phyloP scores from a whole-genome alignment of 176 grass and related monocot genomes.

The Rhynchospora pubera region DNA sequence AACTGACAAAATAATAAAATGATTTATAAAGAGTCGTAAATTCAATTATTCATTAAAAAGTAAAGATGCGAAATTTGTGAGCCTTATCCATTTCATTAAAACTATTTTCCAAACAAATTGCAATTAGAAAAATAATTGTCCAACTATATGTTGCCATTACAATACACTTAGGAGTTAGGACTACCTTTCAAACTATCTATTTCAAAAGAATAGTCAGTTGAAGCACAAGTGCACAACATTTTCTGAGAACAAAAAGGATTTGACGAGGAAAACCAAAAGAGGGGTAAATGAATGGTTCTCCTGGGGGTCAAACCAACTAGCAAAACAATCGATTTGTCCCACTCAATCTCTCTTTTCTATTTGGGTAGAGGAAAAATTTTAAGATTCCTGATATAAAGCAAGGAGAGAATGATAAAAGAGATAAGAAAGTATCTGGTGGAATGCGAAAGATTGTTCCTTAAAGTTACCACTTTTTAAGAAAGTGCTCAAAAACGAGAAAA shows the following conservation, averaged over 20 bases:
- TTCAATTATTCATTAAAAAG: background rate
- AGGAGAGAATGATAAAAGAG: constrained; percentile 19
- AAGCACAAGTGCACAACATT: background rate
- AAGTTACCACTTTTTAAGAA: constrained; percentile 15
- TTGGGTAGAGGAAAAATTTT: background rate
- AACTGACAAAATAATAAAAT: background rate
- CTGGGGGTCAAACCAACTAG: background rate
- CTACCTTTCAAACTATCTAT: background rate
- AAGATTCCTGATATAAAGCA: constrained; percentile 27
- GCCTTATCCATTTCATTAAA: background rate
- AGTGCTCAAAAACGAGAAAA: constrained; percentile 4
- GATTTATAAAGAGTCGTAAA: background rate
- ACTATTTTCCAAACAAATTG: background rate
- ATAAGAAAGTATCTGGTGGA: background rate
- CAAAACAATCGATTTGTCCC: constrained; percentile 16
- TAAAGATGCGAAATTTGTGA: background rate
- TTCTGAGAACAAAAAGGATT: background rate
- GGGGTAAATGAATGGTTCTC: background rate
- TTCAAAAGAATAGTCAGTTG: background rate
- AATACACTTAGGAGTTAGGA: background rate
- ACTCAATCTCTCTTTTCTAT: constrained; percentile 4
- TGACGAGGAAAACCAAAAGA: background rate
- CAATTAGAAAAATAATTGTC: background rate
- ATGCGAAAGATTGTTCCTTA: constrained; percentile 20
- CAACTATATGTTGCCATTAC: background rate